Conservation (phyloP, 768 basidiomycete genomes). For the Lactifluus echinatus region DNA sequence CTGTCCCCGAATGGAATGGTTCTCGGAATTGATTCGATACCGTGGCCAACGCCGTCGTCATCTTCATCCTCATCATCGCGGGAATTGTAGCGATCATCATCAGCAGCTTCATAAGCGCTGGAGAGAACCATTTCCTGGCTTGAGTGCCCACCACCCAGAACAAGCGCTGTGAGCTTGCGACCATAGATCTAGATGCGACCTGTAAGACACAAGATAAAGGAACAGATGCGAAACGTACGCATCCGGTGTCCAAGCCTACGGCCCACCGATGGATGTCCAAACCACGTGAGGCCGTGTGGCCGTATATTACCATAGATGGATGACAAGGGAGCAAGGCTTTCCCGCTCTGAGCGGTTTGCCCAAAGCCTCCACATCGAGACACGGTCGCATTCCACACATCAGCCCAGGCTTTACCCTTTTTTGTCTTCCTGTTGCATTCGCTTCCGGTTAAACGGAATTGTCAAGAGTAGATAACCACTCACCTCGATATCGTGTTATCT, state of each 20-base stretch:
- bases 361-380: constrained; percentile 46
- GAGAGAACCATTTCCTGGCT: not conserved
- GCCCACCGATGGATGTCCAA: constrained; percentile 79
- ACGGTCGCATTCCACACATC: constrained; percentile 66
- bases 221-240: constrained; percentile 41
- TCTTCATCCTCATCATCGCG: constrained; percentile 15
- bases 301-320: constrained; percentile 77
- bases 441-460: not conserved
- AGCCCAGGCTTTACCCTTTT: constrained; percentile 64
- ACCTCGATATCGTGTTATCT: constrained; percentile 33
- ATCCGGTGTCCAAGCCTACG: constrained; percentile 81
- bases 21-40: constrained; percentile 18
- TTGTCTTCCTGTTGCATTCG: constrained; percentile 22
- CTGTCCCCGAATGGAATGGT: constrained; percentile 45
- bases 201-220: constrained; percentile 2
- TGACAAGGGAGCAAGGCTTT: constrained; percentile 45
- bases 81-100: no score
- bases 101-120: not conserved
- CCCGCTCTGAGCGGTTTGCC: constrained; percentile 20
- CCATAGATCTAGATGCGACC: constrained; percentile 42
- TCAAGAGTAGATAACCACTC: constrained; percentile 8
- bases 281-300: constrained; percentile 73
- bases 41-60: constrained; percentile 22
- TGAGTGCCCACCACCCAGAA: constrained; percentile 34
- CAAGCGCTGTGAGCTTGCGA: constrained; percentile 52